phyloP scores from a whole-genome alignment of 768 basidiomycete species.

The Suillus ampliporus region DNA sequence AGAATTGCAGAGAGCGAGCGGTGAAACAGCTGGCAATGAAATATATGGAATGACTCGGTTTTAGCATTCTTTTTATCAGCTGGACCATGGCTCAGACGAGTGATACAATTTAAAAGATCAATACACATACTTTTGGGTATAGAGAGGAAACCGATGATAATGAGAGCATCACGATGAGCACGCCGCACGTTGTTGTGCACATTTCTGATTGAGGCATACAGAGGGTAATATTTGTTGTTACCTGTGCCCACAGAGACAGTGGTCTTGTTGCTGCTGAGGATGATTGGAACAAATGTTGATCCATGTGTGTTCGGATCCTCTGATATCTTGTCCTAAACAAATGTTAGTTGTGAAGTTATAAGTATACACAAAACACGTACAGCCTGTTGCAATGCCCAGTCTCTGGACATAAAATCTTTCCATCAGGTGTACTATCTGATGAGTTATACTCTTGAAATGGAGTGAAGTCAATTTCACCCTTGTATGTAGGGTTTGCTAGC shows the following conservation, averaged over 20 bases:
- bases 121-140: constrained; percentile 35
- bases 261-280: constrained; percentile 20
- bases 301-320: constrained; percentile 14
- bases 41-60: constrained; percentile 30
- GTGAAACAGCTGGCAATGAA: constrained; percentile 39
- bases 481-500: too few species aligned
- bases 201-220: constrained; percentile 20
- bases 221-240: constrained; percentile 17
- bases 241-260: constrained; percentile 18
- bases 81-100: not conserved
- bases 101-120: too few species aligned
- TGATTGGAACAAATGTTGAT: constrained; percentile 15
- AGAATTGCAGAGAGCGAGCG: constrained; percentile 34
- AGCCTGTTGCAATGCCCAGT: too few species aligned
- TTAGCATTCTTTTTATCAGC: constrained; percentile 18
- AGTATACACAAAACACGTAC: too few species aligned
- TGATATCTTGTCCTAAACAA: too few species aligned
- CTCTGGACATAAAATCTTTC: too few species aligned
- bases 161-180: constrained; percentile 16
- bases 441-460: too few species aligned
- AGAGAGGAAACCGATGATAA: constrained; percentile 35
- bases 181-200: constrained; percentile 12
- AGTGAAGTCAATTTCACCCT: too few species aligned
- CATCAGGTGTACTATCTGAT: too few species aligned
- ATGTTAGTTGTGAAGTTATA: too few species aligned